Conservation (phyloP, 2,329 filamentous ascomycete species). For the Colletotrichum tropicicola region DNA sequence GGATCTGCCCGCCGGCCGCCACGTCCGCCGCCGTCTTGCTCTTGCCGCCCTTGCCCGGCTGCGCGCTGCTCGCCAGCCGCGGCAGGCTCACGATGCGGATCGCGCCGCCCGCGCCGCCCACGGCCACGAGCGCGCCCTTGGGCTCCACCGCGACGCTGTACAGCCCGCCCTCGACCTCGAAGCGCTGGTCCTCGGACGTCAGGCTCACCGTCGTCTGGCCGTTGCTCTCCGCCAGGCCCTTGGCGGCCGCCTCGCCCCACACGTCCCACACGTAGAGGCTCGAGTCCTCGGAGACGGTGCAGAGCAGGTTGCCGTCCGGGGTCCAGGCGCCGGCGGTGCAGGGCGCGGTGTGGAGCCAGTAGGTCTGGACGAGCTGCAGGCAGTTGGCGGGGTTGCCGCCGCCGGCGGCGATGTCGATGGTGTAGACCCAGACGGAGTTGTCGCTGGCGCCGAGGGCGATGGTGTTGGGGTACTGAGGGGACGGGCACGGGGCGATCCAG, state of each 20-base stretch:
- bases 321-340: conserved; percentile 95
- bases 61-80: conserved; percentile 52
- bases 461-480: conserved; percentile 76
- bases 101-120: conserved; percentile 86
- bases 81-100: conserved; percentile 89
- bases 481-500: conserved; percentile 84
- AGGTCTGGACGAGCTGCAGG: conserved; percentile 86
- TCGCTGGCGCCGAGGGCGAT: conserved; percentile 89
- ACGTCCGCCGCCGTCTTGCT: conserved; percentile 47
- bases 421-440: conserved; percentile 95
- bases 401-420: conserved; percentile 75
- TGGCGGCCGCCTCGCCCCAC: conserved; percentile 78
- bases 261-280: conserved; percentile 94
- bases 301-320: conserved; percentile 84
- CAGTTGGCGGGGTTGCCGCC: conserved; percentile 51
- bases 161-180: conserved; percentile 89
- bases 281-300: conserved; percentile 88
- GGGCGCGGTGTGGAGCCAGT: conserved; percentile 86
- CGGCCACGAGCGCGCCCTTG: conserved; percentile 80
- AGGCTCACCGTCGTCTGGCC: conserved; percentile 77
- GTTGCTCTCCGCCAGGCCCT: conserved; percentile 58
- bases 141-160: conserved; percentile 89
- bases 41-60: conserved; percentile 35
- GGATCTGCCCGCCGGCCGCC: conserved; percentile 65
- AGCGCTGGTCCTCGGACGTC: conserved; percentile 85